These are phyloP conservation scores for Coniochaeta prunicola DNA, from an alignment of 2,329 filamentous ascomycete species.

Conservation along the genomic window DNA sequence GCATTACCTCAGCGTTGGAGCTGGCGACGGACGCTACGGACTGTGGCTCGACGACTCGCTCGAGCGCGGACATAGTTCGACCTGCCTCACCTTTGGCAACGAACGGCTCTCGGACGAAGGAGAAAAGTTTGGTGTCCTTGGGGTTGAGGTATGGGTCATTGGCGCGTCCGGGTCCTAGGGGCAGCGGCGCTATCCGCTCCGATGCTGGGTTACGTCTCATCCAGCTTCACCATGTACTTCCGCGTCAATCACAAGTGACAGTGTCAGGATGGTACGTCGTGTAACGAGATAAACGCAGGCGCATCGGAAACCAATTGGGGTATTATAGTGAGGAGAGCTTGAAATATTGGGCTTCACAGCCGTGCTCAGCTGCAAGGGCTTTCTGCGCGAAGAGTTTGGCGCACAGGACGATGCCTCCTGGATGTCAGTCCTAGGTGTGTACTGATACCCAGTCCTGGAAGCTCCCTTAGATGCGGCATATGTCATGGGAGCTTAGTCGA, in stretches of 20 bases:
- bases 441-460: background rate
- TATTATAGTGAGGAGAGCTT: background rate
- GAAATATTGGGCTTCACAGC: background rate
- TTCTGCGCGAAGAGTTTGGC: background rate
- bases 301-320: background rate
- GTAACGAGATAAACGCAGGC: background rate
- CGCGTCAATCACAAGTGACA: background rate
- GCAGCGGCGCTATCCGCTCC: background rate
- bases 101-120: conserved; percentile 90
- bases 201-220: background rate
- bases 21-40: conserved; percentile 83
- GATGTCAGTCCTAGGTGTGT: background rate
- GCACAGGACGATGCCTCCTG: background rate
- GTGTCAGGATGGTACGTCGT: background rate
- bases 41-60: conserved; percentile 87
- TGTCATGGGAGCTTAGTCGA: background rate
- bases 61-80: conserved; percentile 73
- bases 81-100: conserved; percentile 89
- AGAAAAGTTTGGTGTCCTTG: conserved; percentile 82
- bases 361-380: background rate
- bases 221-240: background rate
- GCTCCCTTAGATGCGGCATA: background rate
- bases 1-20: conserved; percentile 78
- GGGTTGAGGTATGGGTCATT: conserved; percentile 90
- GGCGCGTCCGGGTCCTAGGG: conserved; percentile 35